Conservation (phyloP, 225 moss, liverwort and hornwort species). For the Pseudisothecium myosuroides region DNA sequence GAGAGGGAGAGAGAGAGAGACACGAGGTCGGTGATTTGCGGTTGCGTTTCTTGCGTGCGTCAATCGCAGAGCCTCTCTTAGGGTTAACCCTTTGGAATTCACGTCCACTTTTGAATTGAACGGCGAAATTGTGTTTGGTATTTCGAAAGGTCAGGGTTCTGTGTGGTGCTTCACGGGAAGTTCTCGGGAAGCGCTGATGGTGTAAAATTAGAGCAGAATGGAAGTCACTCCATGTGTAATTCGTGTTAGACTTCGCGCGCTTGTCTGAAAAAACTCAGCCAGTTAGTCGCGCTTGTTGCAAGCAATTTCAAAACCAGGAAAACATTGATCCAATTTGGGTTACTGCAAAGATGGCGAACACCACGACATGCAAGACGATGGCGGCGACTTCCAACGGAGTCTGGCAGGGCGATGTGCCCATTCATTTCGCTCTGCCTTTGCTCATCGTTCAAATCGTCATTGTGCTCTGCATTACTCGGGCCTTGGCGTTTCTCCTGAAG, state of each 20-base stretch:
- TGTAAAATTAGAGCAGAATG: not conserved
- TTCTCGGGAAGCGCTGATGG: not conserved
- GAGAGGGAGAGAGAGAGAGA: too few species aligned
- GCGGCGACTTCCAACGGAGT: conserved; percentile 76
- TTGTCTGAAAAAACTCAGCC: not conserved
- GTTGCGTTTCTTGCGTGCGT: not conserved
- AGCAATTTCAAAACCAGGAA: not conserved
- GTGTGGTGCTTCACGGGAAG: not conserved
- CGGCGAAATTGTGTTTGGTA: not conserved
- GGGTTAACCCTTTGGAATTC: not conserved
- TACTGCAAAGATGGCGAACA: conserved; percentile 14
- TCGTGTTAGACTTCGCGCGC: conserved; percentile 8
- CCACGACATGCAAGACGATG: conserved; percentile 51
- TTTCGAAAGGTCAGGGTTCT: not conserved
- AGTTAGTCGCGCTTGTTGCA: not conserved
- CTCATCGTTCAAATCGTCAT: conserved; percentile 56
- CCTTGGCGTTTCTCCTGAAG: conserved; percentile 48
- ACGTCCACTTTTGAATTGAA: not conserved
- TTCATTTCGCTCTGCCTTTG: conserved; percentile 63
- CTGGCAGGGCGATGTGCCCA: conserved; percentile 73
- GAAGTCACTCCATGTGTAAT: not conserved
- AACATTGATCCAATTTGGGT: not conserved
- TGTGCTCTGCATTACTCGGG: conserved; percentile 44
- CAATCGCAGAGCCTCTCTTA: not conserved
- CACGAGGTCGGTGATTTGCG: not conserved